Base-by-base conservation (phyloP, 257 asterid genomes). In the Gentiana macrophylla region DNA sequence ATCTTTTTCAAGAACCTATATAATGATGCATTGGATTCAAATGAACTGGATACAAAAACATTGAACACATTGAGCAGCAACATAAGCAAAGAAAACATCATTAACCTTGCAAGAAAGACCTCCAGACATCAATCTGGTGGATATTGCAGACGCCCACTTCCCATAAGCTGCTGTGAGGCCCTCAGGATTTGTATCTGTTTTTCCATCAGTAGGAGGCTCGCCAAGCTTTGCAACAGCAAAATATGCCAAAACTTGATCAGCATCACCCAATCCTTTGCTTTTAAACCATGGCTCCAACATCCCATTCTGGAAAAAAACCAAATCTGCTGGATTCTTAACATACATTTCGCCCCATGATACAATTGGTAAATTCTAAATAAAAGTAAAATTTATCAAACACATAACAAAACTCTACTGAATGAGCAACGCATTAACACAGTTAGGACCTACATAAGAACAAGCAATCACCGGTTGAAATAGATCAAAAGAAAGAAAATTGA, bases 221-320 rank as follows among this genome's bases (percentile, higher is more conserved):
- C 97, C 97, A 1, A 88, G 94, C 74, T 88, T 92, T 3, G 98
- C 73, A 61, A 92, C 92, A 0, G 98, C 97, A 67, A 92, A 92
- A 73, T 92, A 92, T 0, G 98, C 98, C 67, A 92, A 66, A 65
- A 92, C 98, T 80, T 92, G 97, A 56, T 81, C 90, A 12, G 95
- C 94, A 53, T 84, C 81, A 6, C 85, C 86, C 0, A 85, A 88
- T 49, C 91, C 94, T 76, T 83, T 88, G 67, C 84, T 85, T 58
- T 78, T 59, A 60, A 88, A 88, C 98, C 98, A 92, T 5, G 97
- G 95, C 75, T 92, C 99, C 84, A 92, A 74, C 99, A 92, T 88
- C 68, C 99, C 99, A 49, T 92, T 92, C 97, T 92, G 99, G 97
- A 92, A 92, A 85, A 91, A 92, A 61, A 92, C 95, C 91, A 92